phyloP scores from a whole-genome alignment of 2,329 filamentous ascomycete genomes.

The Aspergillus luchuensis region DNA sequence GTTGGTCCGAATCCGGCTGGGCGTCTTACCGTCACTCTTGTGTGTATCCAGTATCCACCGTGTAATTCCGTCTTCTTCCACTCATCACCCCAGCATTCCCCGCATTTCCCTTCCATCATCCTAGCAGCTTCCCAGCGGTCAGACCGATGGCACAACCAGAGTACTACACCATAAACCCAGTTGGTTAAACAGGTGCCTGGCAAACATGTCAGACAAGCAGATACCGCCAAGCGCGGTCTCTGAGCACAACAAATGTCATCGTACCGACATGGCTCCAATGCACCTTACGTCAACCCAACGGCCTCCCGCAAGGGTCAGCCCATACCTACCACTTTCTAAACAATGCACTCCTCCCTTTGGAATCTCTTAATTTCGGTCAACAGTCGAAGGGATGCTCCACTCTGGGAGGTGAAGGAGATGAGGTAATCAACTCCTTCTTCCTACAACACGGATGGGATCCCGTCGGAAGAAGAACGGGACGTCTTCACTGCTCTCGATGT shows the following conservation, averaged over 20 bases:
- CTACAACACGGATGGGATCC: neutral
- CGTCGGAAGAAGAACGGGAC: neutral
- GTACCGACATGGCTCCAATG: neutral
- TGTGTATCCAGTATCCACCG: neutral
- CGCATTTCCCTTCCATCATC: neutral
- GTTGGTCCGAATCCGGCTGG: neutral
- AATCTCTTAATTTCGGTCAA: neutral
- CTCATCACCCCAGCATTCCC: conserved; percentile 2
- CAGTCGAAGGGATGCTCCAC: neutral
- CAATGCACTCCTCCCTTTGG: neutral
- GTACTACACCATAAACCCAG: neutral
- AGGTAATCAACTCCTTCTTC: neutral
- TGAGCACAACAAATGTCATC: conserved; percentile 6
- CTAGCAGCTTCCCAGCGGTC: neutral
- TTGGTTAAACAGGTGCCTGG: neutral
- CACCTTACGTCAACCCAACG: conserved; percentile 1
- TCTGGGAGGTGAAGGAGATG: neutral
- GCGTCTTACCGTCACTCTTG: neutral
- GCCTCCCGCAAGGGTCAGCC: conserved; percentile 9
- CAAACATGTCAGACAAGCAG: neutral
- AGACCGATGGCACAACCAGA: neutral
- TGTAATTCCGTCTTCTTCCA: neutral
- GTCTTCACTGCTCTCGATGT: neutral
- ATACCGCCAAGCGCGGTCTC: neutral
- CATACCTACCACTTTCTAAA: neutral